These are phyloP conservation scores for Penicillium polonicum DNA, from an alignment of 2,329 filamentous ascomycete genomes.

Conservation along the genomic window DNA sequence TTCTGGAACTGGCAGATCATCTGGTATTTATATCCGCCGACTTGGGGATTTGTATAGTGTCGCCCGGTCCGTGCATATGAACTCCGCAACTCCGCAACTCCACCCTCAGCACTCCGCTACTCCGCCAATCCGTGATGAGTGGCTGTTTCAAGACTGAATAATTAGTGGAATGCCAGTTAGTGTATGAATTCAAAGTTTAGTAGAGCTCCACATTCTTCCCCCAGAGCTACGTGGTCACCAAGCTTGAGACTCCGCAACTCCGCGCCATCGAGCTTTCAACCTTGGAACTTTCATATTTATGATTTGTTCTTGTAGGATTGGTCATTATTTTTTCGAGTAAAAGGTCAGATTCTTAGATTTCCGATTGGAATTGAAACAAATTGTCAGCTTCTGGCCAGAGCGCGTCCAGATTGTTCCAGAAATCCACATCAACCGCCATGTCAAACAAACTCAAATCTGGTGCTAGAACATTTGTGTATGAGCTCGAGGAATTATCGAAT, in stretches of 20 bases:
- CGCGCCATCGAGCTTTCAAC: neutral
- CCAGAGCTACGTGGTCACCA: neutral
- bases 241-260: constrained; percentile 4
- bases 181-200: neutral
- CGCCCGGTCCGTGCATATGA: neutral
- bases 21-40: constrained; percentile 3
- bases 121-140: neutral
- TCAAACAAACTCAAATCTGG: constrained; percentile 13
- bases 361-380: neutral
- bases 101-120: neutral
- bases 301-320: neutral
- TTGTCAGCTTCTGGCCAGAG: constrained; percentile 16
- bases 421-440: constrained; percentile 18
- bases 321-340: neutral
- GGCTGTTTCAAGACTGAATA: neutral
- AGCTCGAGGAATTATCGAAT: neutral
- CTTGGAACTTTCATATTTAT: neutral
- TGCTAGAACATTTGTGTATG: neutral
- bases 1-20: neutral
- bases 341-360: neutral
- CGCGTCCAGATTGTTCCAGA: constrained; percentile 13
- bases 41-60: neutral
- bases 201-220: neutral
- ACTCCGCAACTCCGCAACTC: constrained; percentile 5
- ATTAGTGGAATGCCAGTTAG: neutral